Percentiles rank a stretch among this genome's conserved stretches.
Conservation (phyloP, 2,329 filamentous ascomycete species). For the Aspergillus amoenus region DNA sequence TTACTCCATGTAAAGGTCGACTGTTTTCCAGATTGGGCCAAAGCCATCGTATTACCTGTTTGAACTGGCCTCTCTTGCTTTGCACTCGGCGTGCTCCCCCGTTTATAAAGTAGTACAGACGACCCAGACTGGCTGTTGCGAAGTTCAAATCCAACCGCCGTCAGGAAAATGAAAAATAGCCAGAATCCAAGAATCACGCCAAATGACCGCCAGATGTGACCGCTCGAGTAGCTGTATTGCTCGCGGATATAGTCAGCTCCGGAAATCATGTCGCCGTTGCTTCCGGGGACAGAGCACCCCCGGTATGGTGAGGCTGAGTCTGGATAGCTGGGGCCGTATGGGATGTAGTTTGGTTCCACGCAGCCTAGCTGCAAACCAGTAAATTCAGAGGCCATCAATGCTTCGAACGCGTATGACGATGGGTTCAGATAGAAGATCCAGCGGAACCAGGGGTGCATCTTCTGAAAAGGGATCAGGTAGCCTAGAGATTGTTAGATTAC, state of each 20-base stretch:
- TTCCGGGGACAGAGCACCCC: conserved; percentile 34
- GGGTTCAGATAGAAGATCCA: conserved; percentile 66
- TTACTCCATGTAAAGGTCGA: conserved; percentile 79
- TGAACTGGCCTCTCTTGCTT: neutral
- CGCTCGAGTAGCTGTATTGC: conserved; percentile 54
- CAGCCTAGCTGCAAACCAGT: conserved; percentile 55
- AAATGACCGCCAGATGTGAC: conserved; percentile 68
- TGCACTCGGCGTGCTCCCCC: conserved; percentile 21
- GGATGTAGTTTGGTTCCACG: conserved; percentile 49
- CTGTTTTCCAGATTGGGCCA: conserved; percentile 59
- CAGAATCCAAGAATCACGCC: conserved; percentile 76
- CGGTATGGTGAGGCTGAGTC: conserved; percentile 21
- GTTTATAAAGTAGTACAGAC: conserved; percentile 34
- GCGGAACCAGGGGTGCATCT: conserved; percentile 62
- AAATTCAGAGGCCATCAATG: conserved; percentile 69
- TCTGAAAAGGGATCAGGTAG: conserved; percentile 59
- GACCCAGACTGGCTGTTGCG: conserved; percentile 30
- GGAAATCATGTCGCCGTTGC: conserved; percentile 36
- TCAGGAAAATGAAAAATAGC: conserved; percentile 69
- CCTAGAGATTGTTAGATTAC: conserved; percentile 32
- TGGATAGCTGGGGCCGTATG: conserved; percentile 44
- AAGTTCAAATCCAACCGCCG: conserved; percentile 73
- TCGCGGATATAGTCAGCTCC: conserved; percentile 55
- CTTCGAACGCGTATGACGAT: conserved; percentile 66
- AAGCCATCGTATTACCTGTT: neutral